Percentiles rank a stretch among this genome's conserved stretches.
phyloP scores from a whole-genome alignment of 352 stramenopile species.

The Blastocystis hominis region DNA sequence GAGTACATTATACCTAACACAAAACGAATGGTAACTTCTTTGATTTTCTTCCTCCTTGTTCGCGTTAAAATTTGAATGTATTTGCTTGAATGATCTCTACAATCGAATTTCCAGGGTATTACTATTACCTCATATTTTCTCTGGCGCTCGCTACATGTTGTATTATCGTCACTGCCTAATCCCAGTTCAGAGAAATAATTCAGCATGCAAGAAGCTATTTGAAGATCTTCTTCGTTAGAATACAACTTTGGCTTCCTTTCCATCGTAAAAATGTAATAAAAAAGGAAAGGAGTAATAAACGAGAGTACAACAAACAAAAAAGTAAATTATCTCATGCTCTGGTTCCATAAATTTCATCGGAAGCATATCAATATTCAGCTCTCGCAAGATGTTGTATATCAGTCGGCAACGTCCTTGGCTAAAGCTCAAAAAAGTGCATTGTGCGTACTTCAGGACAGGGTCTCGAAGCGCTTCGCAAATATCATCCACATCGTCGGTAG shows the following conservation, averaged over 20 bases:
- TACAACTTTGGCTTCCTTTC: not conserved
- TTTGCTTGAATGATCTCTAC: not conserved
- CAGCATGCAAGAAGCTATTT: not conserved
- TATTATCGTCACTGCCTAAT: not conserved
- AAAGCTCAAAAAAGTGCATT: not conserved
- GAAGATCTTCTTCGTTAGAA: not conserved
- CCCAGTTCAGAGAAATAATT: not conserved
- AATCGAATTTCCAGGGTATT: not conserved
- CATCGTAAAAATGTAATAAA: not conserved
- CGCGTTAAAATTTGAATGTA: slow-evolving; percentile 6
- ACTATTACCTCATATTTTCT: slow-evolving; percentile 14
- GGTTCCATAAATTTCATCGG: slow-evolving; percentile 55
- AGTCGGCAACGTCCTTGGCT: slow-evolving; percentile 41
- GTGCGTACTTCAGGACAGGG: slow-evolving; percentile 15
- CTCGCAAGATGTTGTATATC: slow-evolving; percentile 40
- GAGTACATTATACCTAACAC: not conserved
- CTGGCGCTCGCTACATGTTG: not conserved
- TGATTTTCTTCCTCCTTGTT: not conserved
- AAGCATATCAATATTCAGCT: slow-evolving; percentile 47
- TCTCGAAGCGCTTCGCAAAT: not conserved
- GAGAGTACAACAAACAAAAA: not conserved
- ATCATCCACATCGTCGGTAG: slow-evolving; percentile 3
- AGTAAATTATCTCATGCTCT: not conserved
- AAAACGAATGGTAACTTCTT: slow-evolving; percentile 5
- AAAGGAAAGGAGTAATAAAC: not conserved